A percentile compares a stretch with the other conserved stretches of the same genome.
Evolutionary conservation across 2,329 filamentous ascomycete species (phyloP).

Genomic region (Trichoderma arundinaceum): DNA sequence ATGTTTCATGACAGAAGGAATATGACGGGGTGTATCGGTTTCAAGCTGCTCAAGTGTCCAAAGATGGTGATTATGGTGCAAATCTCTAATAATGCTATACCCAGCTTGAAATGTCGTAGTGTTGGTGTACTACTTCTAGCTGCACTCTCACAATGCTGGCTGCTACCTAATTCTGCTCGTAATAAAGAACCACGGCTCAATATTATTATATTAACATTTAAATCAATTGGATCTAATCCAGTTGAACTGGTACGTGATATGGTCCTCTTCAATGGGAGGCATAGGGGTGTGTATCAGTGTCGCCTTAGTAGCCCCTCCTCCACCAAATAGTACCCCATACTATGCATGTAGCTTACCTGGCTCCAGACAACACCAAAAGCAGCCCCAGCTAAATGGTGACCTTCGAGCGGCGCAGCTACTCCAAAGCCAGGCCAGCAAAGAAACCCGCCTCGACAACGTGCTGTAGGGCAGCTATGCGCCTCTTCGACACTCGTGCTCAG

Average conservation of each 20-base stretch:
- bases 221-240: no score
- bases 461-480: conserved; percentile 51
- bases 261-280: no score
- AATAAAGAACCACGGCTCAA: no score
- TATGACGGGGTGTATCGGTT: not conserved
- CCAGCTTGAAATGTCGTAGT: no score
- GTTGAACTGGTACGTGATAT: no score
- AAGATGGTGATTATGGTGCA: not conserved
- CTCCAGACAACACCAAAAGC: not conserved
- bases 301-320: conserved; percentile 14
- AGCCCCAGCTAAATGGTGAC: conserved; percentile 3
- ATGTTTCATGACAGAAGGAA: not conserved
- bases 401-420: conserved; percentile 8
- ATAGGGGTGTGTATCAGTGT: no score
- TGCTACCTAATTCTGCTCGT: no score
- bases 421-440: conserved; percentile 5
- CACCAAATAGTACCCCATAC: conserved; percentile 6
- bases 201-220: no score
- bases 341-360: conserved; percentile 6
- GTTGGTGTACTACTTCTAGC: no score
- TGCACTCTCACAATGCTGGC: no score
- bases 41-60: not conserved
- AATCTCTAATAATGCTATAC: no score
- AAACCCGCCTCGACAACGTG: conserved; percentile 33
- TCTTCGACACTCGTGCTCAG: conserved; percentile 45